Evolutionary conservation across 164 flowering plant species (phyloP).

Genomic region (Euptelea pleiosperma): DNA sequence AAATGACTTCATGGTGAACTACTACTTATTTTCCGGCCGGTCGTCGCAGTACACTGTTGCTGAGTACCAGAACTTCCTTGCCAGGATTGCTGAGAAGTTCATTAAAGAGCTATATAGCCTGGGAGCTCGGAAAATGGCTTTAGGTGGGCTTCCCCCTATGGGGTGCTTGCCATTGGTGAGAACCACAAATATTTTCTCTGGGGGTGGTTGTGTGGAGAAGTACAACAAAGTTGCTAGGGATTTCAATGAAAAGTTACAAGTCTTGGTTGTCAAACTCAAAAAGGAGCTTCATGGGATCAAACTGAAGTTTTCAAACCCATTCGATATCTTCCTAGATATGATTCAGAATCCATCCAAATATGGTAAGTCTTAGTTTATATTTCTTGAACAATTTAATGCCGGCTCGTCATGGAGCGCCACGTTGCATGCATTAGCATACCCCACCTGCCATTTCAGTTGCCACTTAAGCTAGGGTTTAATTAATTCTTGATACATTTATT

Average conservation of each 20-base stretch:
- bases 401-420: too few relatives aligned
- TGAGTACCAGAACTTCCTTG: slow-evolving; percentile 8
- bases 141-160: too few relatives aligned
- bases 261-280: slow-evolving; percentile 10
- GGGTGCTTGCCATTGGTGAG: slow-evolving; percentile 32
- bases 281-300: slow-evolving; percentile 9
- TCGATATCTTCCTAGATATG: slow-evolving; percentile 11
- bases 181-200: slow-evolving; percentile 6
- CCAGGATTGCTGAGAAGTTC: slow-evolving; percentile 6
- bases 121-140: too few relatives aligned
- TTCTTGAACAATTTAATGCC: too few relatives aligned
- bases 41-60: neutral
- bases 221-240: slow-evolving; percentile 12
- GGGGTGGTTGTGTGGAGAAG: slow-evolving; percentile 15
- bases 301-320: slow-evolving; percentile 10
- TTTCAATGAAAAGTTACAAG: slow-evolving; percentile 18
- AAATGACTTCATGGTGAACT: too few relatives aligned
- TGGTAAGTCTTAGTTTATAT: too few relatives aligned
- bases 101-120: slow-evolving; percentile 3
- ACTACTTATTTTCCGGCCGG: neutral
- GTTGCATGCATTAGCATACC: too few relatives aligned
- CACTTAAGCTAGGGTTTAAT: too few relatives aligned
- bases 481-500: too few relatives aligned
- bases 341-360: slow-evolving; percentile 15
- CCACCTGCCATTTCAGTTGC: too few relatives aligned